A percentile compares a stretch with the other conserved stretches of the same genome.
Evolutionary conservation across 2,329 filamentous ascomycete species (phyloP).

Genomic region (Coniochaeta sp.): DNA sequence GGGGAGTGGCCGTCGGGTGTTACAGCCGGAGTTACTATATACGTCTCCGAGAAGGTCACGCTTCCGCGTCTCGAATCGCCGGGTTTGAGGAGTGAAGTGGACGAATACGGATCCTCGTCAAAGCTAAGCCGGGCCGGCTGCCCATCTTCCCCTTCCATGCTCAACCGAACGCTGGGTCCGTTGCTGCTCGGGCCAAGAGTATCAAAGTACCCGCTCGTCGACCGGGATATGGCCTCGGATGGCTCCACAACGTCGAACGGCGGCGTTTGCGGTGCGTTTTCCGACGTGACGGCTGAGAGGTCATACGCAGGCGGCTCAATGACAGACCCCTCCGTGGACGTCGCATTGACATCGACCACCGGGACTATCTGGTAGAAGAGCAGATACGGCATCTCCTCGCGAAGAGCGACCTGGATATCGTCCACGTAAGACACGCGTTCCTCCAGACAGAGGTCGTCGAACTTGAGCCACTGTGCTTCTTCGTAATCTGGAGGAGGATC

Average conservation of each 20-base stretch:
- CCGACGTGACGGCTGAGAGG: conserved; percentile 37
- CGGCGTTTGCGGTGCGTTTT: conserved; percentile 18
- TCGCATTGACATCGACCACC: conserved; percentile 59
- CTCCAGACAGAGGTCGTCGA: conserved; percentile 70
- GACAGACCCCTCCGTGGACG: conserved; percentile 38
- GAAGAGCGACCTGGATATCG: conserved; percentile 67
- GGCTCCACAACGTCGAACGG: conserved; percentile 19
- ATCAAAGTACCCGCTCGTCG: conserved; percentile 38
- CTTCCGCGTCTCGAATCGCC: conserved; percentile 42
- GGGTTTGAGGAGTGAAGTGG: conserved; percentile 16
- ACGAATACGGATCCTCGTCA: conserved; percentile 28
- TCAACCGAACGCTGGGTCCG: conserved; percentile 46
- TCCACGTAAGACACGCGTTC: conserved; percentile 69
- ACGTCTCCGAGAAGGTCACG: conserved; percentile 36
- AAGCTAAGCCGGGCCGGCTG: conserved; percentile 39
- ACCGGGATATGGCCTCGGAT: conserved; percentile 19
- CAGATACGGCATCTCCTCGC: conserved; percentile 86
- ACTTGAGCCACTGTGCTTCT: conserved; percentile 77
- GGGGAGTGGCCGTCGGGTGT: conserved; percentile 28
- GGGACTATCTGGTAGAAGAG: conserved; percentile 94
- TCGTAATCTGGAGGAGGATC: conserved; percentile 59
- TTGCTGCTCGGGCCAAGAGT: conserved; percentile 20
- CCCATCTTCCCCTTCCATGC: conserved; percentile 38
- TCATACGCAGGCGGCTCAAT: conserved; percentile 52
- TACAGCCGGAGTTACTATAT: conserved; percentile 26